Evolutionary conservation across 805 yeast genomes (phyloP), one percentile per base, ranked within the genome.

Genomic region (Wickerhamomyces canadensis): DNA sequence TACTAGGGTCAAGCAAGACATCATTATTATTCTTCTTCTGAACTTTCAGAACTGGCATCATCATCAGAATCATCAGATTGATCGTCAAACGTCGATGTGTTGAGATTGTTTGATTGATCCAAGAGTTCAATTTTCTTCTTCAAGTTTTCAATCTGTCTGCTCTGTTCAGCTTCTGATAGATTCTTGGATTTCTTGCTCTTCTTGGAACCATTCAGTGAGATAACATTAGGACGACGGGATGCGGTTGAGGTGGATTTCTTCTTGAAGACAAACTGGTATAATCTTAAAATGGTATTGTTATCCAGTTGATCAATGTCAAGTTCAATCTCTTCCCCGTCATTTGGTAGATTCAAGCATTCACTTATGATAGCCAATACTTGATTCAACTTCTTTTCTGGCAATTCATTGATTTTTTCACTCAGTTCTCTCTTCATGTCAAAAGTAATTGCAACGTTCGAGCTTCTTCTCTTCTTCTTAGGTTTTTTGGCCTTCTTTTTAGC

Each of bases 341-440:
- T 74, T 50, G 57, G 62, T 49, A 74, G 68, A 43, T 76, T 84
- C 73, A 80, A 68, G 36, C 80, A 71, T 58, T 84, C 93, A 54
- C 83, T 83, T 48, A 93, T 87, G 44, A 93, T 87, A 35, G 83
- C 77, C 44, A 91, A 73, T 24, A 88, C 95, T 42, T 84, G 82
- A 49, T 81, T 84, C 51, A 91, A 67, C 64, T 85, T 86, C 60
- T 81, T 78, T 47, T 88, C 94, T 31, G 87, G 75, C 45, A 80
- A 64, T 41, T 78, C 79, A 36, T 81, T 79, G 57, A 93, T 89
- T 48, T 80, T 80, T 55, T 88, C 97, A 38, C 88, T 78, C 41
- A 93, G 80, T 58, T 87, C 93, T 57, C 86, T 85, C 73, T 93
- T 93, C 98, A 91, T 91, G 55, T 89, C 98, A 57, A 86, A 93